Evolutionary conservation across 768 basidiomycete genomes (phyloP), one percentile per base, ranked within the genome.

Genomic region (Pleurotus djamor): DNA sequence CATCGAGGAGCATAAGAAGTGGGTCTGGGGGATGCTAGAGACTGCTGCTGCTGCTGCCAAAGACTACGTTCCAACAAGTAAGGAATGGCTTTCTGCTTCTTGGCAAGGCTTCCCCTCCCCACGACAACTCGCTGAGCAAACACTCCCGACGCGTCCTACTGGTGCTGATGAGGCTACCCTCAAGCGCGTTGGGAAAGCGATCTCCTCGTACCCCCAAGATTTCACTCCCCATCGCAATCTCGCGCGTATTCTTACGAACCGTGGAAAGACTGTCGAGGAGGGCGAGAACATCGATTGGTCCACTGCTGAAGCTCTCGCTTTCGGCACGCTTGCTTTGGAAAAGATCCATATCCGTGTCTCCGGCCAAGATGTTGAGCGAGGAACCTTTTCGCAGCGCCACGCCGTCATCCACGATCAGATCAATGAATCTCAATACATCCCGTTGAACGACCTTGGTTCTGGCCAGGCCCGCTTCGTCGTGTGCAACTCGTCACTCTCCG

Each of bases 11-110:
- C 97, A 98, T 81, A 94, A 94, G 82, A 92, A 90, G 67, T 99
- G 97, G 97, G 97, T 99, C 3, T 97, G 94, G 95, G 94, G 94
- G 36, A 96, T 96, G 92, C 81, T 99, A 59, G 97, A 99, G 76
- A 96, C 89, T 74, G 94, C 97, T 6, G 87, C 91, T n/a, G 86
- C 83, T n/a, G 94, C 84, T 7, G 83, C 92, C 10, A 97, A 98
- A 78, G 94, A 98, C 71, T 99, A 99, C 72, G 87, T 95, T 43
- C 94, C 97, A 10, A 91, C 94, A 3, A 84, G 86, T 67, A 93
- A 94, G 70, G 97, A 99, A 70, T 98, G 97, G 97, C 86, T 98
- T 38, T 98, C 97, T 2, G 91, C 94, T 6, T 90, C 94, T 1
- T 99, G 97, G 97, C 92, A 91, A 57, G 96, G 96, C 12, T 99